Conservation (phyloP, 306 rosid genomes). For the Castanospermum australe region DNA sequence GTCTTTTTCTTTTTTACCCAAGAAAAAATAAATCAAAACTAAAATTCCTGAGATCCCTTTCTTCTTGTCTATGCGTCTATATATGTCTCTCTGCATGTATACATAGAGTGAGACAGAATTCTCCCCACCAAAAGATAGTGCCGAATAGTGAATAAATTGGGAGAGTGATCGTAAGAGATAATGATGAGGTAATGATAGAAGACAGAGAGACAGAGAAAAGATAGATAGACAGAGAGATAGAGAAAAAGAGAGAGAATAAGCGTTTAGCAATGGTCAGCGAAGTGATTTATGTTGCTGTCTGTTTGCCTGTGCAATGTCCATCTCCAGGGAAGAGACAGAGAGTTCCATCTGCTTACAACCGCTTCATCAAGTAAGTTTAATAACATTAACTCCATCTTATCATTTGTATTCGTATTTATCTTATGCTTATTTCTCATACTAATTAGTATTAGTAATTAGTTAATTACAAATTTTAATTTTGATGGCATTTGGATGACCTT, state of each 20-base stretch:
- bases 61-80: constrained; percentile 1
- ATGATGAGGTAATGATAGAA: constrained; percentile 53
- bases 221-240: background rate
- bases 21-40: background rate
- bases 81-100: constrained; percentile 36
- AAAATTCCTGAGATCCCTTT: background rate
- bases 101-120: constrained; percentile 36
- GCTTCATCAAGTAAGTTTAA: constrained; percentile 90
- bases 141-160: constrained; percentile 43
- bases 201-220: constrained; percentile 13
- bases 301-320: constrained; percentile 49
- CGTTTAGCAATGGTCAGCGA: constrained; percentile 31
- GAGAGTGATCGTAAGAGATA: constrained; percentile 44
- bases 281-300: constrained; percentile 43
- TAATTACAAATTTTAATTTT: background rate
- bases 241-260: background rate
- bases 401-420: background rate
- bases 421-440: background rate
- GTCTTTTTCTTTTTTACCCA: background rate
- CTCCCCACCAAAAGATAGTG: constrained; percentile 43
- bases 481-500: background rate
- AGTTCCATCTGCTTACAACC: constrained; percentile 99
- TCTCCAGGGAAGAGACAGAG: constrained; percentile 99
- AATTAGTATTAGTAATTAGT: background rate
- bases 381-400: background rate